phyloP scores from a whole-genome alignment of 129 eudicot genomes.

The Calendula officinalis region DNA sequence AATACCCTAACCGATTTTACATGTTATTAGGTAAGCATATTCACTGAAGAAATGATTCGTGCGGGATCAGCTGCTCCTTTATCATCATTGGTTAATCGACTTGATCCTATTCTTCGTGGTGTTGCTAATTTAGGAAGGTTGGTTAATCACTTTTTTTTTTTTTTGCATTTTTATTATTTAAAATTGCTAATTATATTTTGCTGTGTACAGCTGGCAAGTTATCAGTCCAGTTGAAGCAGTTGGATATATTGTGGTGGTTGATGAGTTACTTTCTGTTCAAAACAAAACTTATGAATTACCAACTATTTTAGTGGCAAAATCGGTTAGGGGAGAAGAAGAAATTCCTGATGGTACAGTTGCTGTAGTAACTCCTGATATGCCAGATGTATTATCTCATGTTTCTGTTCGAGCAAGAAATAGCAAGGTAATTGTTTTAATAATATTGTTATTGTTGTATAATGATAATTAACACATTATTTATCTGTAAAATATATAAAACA shows the following conservation, averaged over 20 bases:
- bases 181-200: slow-evolving; percentile 6
- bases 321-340: slow-evolving; percentile 57
- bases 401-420: slow-evolving; percentile 63
- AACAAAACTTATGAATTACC: slow-evolving; percentile 38
- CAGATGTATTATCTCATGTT: slow-evolving; percentile 60
- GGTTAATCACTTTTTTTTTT: background rate
- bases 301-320: slow-evolving; percentile 46
- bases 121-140: slow-evolving; percentile 53
- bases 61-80: slow-evolving; percentile 50
- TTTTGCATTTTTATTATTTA: background rate
- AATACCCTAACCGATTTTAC: background rate
- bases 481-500: too few species aligned
- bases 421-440: slow-evolving; percentile 34
- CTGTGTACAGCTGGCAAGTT: slow-evolving; percentile 51
- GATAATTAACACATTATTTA: too few species aligned
- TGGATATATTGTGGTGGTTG: slow-evolving; percentile 44
- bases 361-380: slow-evolving; percentile 55
- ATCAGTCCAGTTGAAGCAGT: slow-evolving; percentile 52
- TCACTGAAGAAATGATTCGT: slow-evolving; percentile 53
- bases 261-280: slow-evolving; percentile 44
- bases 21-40: slow-evolving; percentile 37
- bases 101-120: slow-evolving; percentile 51
- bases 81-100: slow-evolving; percentile 48
- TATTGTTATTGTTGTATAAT: too few species aligned
- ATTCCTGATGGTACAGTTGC: slow-evolving; percentile 63